Evolutionary conservation across 352 stramenopile species (phyloP).

Genomic region (Phytophthora idaei): DNA sequence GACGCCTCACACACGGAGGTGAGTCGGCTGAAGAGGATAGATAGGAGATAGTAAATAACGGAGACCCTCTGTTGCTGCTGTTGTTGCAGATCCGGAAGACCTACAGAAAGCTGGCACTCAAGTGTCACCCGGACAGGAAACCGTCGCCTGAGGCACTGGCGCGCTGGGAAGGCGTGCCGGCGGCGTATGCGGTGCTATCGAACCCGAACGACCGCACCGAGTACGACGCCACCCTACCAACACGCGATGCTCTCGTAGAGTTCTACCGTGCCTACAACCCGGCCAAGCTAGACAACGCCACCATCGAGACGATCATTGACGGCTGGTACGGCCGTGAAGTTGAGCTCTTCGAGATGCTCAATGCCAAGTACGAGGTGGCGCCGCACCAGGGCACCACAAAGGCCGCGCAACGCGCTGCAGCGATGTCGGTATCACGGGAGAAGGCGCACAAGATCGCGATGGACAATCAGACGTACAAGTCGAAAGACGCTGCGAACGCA

Average conservation of each 20-base stretch:
- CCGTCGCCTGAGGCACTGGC: constrained; percentile 65
- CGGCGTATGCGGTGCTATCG: constrained; percentile 77
- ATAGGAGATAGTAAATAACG: constrained; percentile 5
- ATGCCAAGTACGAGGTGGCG: constrained; percentile 85
- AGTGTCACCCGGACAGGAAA: constrained; percentile 94
- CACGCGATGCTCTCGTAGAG: constrained; percentile 75
- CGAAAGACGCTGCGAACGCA: constrained; percentile 58
- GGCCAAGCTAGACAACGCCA: constrained; percentile 83
- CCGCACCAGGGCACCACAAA: constrained; percentile 76
- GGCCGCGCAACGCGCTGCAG: constrained; percentile 41
- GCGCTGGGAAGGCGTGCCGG: constrained; percentile 77
- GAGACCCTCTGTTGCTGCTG: constrained; percentile 3
- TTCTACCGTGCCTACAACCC: constrained; percentile 89
- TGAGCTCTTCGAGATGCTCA: constrained; percentile 89
- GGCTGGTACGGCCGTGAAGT: constrained; percentile 85
- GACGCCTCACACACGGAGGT: constrained; percentile 75
- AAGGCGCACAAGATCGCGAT: constrained; percentile 61
- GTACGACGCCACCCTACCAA: constrained; percentile 81
- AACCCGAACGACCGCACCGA: constrained; percentile 79
- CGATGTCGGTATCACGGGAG: constrained; percentile 53
- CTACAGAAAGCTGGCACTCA: constrained; percentile 87
- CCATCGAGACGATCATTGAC: constrained; percentile 88
- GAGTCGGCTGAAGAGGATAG: background rate
- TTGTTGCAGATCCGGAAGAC: constrained; percentile 89
- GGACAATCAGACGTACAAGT: constrained; percentile 61